Evolutionary conservation across 2,329 filamentous ascomycete genomes (phyloP).

Genomic region (Arthrinium phaeospermum): DNA sequence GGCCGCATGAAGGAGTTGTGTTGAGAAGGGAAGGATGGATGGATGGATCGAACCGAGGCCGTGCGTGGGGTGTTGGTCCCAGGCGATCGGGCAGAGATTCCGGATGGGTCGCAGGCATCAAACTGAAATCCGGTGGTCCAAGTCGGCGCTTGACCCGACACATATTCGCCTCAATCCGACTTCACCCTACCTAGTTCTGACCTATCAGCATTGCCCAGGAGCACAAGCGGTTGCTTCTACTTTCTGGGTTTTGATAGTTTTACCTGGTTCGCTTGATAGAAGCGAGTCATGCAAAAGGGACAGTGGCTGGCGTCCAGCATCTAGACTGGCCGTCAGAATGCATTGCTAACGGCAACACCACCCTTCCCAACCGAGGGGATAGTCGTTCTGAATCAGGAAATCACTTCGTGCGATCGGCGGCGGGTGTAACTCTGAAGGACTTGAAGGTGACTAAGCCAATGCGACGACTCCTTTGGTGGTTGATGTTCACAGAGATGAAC

Average conservation of each 20-base stretch:
- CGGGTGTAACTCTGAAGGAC: not conserved
- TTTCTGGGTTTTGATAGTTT: not conserved
- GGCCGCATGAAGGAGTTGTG: not conserved
- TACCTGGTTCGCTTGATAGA: not conserved
- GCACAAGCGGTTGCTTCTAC: not conserved
- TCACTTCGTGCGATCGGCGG: not conserved
- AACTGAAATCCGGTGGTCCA: not conserved
- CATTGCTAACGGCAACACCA: not conserved
- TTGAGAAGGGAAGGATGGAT: not conserved
- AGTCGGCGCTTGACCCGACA: not conserved
- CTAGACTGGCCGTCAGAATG: not conserved
- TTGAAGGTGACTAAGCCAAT: not conserved
- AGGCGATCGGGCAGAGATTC: slow-evolving; percentile 16
- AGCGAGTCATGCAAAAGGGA: not conserved
- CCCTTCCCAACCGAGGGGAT: not conserved
- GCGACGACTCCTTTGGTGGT: not conserved
- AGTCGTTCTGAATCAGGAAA: not conserved
- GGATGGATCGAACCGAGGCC: not conserved
- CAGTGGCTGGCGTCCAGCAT: not conserved
- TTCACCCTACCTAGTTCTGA: not conserved
- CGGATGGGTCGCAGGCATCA: not conserved
- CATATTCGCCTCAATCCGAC: not conserved
- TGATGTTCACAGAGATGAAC: not conserved
- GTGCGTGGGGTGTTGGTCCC: slow-evolving; percentile 7
- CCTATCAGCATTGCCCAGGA: not conserved